phyloP scores from a whole-genome alignment of 2,329 filamentous ascomycete species.

The Microcyclosporella mali region DNA sequence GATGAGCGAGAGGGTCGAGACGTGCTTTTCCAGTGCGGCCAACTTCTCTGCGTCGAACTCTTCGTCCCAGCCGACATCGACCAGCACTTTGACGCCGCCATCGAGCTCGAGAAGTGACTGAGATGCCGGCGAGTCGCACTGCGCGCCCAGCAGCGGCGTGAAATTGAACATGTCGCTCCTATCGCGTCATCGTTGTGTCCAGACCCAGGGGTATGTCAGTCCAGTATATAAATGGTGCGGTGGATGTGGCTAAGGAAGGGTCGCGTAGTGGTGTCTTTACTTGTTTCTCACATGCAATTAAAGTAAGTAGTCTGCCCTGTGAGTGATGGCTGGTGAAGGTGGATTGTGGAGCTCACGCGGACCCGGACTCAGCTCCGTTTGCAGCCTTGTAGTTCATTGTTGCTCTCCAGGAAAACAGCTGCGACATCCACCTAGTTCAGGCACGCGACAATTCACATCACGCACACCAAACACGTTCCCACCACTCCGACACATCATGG shows the following conservation, averaged over 20 bases:
- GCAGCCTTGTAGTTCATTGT: neutral
- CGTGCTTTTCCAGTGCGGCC: slow-evolving; percentile 83
- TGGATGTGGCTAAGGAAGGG: neutral
- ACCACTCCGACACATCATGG: slow-evolving; percentile 26
- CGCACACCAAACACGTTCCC: neutral
- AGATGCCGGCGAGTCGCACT: slow-evolving; percentile 77
- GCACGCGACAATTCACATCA: neutral
- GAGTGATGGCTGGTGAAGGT: no score
- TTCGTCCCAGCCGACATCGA: slow-evolving; percentile 96
- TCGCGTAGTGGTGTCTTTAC: neutral
- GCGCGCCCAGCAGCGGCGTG: slow-evolving; percentile 83
- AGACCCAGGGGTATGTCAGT: neutral
- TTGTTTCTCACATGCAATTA: slow-evolving; percentile 1
- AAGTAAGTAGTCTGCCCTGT: no score
- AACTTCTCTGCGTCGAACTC: slow-evolving; percentile 77
- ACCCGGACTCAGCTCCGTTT: no score
- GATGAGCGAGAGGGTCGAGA: slow-evolving; percentile 85
- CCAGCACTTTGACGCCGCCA: slow-evolving; percentile 88
- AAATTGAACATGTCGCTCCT: slow-evolving; percentile 83
- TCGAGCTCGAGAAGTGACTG: slow-evolving; percentile 96
- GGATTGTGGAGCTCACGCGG: no score
- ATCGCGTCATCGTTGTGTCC: no score
- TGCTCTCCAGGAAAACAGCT: neutral
- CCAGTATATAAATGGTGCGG: neutral
- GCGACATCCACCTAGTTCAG: no score